phyloP scores from a whole-genome alignment of 176 grass and related monocot genomes.

The Oryza rufipogon region DNA sequence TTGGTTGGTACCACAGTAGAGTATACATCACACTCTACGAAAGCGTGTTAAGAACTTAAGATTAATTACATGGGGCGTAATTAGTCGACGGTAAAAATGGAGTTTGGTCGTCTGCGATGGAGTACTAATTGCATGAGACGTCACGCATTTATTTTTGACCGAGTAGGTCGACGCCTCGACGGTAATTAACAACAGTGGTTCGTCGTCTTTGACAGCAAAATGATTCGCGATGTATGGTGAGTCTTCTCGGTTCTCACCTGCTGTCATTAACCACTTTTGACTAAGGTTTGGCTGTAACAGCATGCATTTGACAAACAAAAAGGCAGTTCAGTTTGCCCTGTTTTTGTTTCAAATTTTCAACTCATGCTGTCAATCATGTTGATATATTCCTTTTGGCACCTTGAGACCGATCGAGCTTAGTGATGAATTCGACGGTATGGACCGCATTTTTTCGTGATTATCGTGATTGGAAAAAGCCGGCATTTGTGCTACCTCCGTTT shows the following conservation, averaged over 20 bases:
- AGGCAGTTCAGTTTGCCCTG: too few species aligned
- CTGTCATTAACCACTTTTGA: background rate
- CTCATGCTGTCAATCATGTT: background rate
- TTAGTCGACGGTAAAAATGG: too few species aligned
- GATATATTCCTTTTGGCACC: background rate
- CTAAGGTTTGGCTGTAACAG: background rate
- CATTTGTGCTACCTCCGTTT: background rate
- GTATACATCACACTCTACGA: too few species aligned
- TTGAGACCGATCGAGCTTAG: background rate
- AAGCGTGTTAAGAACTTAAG: too few species aligned
- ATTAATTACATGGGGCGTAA: too few species aligned
- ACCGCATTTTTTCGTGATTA: background rate
- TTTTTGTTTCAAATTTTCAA: background rate
- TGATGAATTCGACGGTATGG: background rate
- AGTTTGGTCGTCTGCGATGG: too few species aligned
- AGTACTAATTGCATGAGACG: background rate
- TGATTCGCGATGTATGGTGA: background rate
- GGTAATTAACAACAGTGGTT: background rate
- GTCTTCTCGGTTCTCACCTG: background rate
- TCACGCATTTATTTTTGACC: background rate
- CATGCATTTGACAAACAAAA: constrained; percentile 27
- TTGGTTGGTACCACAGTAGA: background rate
- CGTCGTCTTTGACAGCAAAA: background rate
- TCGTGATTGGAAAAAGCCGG: background rate
- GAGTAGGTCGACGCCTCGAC: background rate